These are phyloP conservation scores for Protomyces inouyei DNA, from an alignment of 1,139 yeast species.

Conservation along the genomic window DNA sequence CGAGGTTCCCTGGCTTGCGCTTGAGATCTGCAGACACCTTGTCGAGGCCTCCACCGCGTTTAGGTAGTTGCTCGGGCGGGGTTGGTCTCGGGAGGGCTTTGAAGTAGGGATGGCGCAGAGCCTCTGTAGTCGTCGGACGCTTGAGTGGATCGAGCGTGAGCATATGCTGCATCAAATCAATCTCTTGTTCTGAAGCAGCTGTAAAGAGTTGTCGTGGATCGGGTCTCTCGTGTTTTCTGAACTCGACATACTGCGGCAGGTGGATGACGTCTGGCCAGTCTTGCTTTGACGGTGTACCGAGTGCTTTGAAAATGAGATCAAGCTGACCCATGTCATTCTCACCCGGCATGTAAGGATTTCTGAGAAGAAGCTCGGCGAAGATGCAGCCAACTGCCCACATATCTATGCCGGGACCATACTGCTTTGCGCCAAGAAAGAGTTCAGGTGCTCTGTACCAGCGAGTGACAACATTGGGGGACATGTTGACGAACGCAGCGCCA, in stretches of 20 bases:
- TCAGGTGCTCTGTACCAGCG: conserved; percentile 98
- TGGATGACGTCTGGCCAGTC: conserved; percentile 87
- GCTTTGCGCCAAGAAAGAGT: conserved; percentile 77
- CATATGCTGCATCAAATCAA: conserved; percentile 19
- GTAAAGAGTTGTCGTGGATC: conserved; percentile 31
- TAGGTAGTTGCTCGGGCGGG: conserved; percentile 7
- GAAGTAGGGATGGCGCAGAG: conserved; percentile 26
- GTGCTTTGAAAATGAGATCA: conserved; percentile 83
- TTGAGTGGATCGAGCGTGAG: conserved; percentile 25
- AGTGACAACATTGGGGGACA: conserved; percentile 75
- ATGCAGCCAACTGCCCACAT: conserved; percentile 93
- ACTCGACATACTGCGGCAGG: conserved; percentile 55
- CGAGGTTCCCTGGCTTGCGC: conserved; percentile 22
- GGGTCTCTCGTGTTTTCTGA: conserved; percentile 26
- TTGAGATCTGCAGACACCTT: conserved; percentile 21
- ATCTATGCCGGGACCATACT: conserved; percentile 83
- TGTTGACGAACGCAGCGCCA: conserved; percentile 35
- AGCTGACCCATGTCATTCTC: conserved; percentile 83
- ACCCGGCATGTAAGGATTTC: conserved; percentile 94
- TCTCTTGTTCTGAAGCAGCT: conserved; percentile 24
- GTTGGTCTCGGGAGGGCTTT: conserved; percentile 27
- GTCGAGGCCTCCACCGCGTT: conserved; percentile 21
- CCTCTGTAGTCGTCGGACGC: conserved; percentile 25
- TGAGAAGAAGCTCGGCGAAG: conserved; percentile 91
- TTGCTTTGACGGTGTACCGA: conserved; percentile 92